phyloP scores from a whole-genome alignment of 192 early-diverging fungal species.

The Obelidium mucronatum region DNA sequence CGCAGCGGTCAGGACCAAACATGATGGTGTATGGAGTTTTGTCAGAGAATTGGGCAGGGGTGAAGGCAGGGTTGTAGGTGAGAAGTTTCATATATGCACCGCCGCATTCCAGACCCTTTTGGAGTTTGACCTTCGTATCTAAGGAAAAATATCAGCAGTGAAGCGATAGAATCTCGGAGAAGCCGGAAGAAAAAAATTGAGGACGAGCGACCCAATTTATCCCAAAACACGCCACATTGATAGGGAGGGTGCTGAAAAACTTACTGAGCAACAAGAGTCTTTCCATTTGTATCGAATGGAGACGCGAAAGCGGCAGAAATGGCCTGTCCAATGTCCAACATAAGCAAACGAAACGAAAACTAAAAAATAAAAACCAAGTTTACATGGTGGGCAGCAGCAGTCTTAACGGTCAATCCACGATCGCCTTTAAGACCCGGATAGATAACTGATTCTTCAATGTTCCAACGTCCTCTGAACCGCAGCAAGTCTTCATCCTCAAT shows the following conservation, averaged over 20 bases:
- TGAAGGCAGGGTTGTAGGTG: conserved; percentile 67
- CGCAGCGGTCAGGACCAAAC: conserved; percentile 98
- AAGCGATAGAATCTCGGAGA: background rate
- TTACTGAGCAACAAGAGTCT: conserved; percentile 69
- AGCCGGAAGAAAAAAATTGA: background rate
- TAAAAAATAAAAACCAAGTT: background rate
- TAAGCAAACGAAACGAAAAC: background rate
- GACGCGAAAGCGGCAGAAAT: conserved; percentile 77
- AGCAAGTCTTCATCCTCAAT: conserved; percentile 74
- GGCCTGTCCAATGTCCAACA: conserved; percentile 48
- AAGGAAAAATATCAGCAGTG: background rate
- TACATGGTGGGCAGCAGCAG: conserved; percentile 83
- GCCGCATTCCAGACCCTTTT: conserved; percentile 86
- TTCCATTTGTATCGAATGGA: conserved; percentile 76
- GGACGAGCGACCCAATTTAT: too few species aligned
- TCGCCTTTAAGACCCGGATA: conserved; percentile 68
- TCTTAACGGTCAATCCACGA: conserved; percentile 80
- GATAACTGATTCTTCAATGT: conserved; percentile 66
- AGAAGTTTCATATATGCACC: conserved; percentile 94
- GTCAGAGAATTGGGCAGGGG: conserved; percentile 75
- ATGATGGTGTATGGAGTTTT: conserved; percentile 90
- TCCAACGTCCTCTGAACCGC: conserved; percentile 79
- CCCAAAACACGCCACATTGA: background rate
- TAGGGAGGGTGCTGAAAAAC: too few species aligned
- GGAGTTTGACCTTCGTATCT: conserved; percentile 90